Evolutionary conservation across 331 rosid species (phyloP), one percentile per base, ranked within the genome.

Genomic region (Stylosanthes scabra): DNA sequence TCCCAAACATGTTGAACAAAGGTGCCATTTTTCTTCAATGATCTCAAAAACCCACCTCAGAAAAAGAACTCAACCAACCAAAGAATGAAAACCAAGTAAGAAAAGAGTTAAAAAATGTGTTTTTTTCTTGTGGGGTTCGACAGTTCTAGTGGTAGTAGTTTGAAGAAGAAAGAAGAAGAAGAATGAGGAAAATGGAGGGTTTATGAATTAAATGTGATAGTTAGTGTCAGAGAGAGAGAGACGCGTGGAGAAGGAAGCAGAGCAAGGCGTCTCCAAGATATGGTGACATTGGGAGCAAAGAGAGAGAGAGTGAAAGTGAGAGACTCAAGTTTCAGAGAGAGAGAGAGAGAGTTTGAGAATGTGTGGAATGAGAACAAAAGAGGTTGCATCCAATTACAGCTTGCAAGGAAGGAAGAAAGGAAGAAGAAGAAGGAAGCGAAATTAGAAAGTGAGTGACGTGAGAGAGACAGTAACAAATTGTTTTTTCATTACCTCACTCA

Each of bases 1-100:
- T 83, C 59, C 77, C 80, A 83, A 88, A 88, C 96, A 91, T 87
- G 25, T 84, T 77, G 71, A 83, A 91, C 62, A 78, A 81, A 46
- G 91, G 83, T 25, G 85, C 85, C 96, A 90, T 93, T 83, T 70
- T 50, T 41, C 5, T 25, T 14, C 8, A 15, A 70, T 46, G 87
- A 78, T 82, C 80, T 84, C 72, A 25, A 29, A 65, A 71, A 63
- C 79, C 60, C 71, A 56, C 37, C 68, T 57, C 71, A 52, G 25
- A 63, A 29, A 11, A 12, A 63, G 20, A 34, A 59, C 7, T 6
- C 3, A 8, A 25, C 12, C 11, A 27, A 27, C 34, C 11, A 10
- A 25, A 56, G 9, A 56, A 1, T 15, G 4, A 10, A 25, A 12
- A 12, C 12, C 55, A 49, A 49, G 7, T 56, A 3, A 20, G 12